A percentile compares a stretch with the other conserved stretches of the same genome.
phyloP scores from a whole-genome alignment of 441 rosid genomes.

The Adansonia madagascariensis region DNA sequence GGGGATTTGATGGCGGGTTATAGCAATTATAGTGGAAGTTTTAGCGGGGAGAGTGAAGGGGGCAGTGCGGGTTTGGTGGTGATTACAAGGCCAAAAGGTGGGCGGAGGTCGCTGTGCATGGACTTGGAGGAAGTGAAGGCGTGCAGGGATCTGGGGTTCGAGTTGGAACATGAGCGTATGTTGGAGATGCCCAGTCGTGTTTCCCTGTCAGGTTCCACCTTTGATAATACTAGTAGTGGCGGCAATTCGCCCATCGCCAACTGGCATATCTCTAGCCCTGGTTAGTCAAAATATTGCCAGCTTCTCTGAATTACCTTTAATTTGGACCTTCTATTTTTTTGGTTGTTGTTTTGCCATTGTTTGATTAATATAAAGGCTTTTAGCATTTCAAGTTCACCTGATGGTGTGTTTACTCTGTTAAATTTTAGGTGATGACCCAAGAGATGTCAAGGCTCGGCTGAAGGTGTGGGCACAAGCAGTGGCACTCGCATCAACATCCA shows the following conservation, averaged over 20 bases:
- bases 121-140: conserved; percentile 76
- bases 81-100: conserved; percentile 73
- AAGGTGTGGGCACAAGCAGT: conserved; percentile 98
- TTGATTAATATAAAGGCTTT: not conserved
- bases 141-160: conserved; percentile 72
- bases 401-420: not conserved
- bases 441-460: conserved; percentile 90
- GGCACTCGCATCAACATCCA: conserved; percentile 76
- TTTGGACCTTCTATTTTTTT: not conserved
- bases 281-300: conserved; percentile 40
- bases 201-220: conserved; percentile 58
- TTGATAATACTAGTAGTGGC: conserved; percentile 77
- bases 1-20: conserved; percentile 21
- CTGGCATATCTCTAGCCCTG: conserved; percentile 93
- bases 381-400: not conserved
- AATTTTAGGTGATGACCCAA: conserved; percentile 81
- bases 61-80: conserved; percentile 48
- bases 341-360: not conserved
- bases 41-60: conserved; percentile 61
- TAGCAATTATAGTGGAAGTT: conserved; percentile 38
- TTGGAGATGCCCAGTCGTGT: conserved; percentile 55
- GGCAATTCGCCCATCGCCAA: conserved; percentile 79
- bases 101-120: conserved; percentile 64
- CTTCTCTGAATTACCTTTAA: not conserved
- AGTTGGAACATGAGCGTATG: conserved; percentile 65